phyloP scores from a whole-genome alignment of 306 rosid genomes.

The Begonia masoniana region DNA sequence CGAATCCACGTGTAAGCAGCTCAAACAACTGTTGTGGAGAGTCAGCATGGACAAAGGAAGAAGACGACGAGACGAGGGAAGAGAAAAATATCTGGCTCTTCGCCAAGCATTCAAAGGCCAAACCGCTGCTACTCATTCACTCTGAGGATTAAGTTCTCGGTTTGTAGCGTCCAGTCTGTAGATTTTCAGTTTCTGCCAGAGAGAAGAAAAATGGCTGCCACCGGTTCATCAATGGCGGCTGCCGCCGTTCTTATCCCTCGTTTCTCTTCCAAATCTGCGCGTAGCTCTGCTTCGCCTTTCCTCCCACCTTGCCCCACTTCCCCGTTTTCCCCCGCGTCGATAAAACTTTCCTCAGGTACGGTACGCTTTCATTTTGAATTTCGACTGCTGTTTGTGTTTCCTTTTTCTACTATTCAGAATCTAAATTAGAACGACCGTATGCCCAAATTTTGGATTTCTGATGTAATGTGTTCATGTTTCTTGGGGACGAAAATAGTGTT shows the following conservation, averaged over 20 bases:
- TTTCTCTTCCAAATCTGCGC: constrained; percentile 24
- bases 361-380: constrained; percentile 12
- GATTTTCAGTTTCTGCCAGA: constrained; percentile 1
- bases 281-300: constrained; percentile 53
- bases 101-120: no score
- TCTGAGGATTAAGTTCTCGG: not conserved
- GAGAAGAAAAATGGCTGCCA: constrained; percentile 35
- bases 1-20: constrained; percentile 40
- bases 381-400: no score
- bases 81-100: no score
- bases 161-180: constrained; percentile 6
- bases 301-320: constrained; percentile 65
- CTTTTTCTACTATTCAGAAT: no score
- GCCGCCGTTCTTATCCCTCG: constrained; percentile 43
- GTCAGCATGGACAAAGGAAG: constrained; percentile 24
- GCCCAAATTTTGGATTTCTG: no score
- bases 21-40: constrained; percentile 8
- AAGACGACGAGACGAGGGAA: not conserved
- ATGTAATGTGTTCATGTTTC: no score
- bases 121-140: constrained; percentile 3
- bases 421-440: no score
- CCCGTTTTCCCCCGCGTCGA: constrained; percentile 28
- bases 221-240: constrained; percentile 37
- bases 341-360: constrained; percentile 51
- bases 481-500: no score